Evolutionary conservation across 2,329 filamentous ascomycete genomes (phyloP).

Genomic region (Alternaria gaisen): DNA sequence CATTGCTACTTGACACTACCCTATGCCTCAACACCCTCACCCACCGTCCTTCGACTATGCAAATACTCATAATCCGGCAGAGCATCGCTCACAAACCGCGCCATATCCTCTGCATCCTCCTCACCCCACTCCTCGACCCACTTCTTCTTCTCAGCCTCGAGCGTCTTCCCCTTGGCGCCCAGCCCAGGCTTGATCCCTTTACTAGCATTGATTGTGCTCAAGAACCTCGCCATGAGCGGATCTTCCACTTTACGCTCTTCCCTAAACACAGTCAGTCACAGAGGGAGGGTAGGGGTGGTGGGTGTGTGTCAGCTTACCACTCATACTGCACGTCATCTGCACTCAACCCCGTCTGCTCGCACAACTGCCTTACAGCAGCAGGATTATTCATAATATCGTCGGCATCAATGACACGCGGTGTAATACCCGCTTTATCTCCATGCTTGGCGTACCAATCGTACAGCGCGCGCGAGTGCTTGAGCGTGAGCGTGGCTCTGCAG

Average conservation of each 20-base stretch:
- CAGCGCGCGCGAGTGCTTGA: slow-evolving; percentile 7
- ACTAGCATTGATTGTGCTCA: slow-evolving; percentile 15
- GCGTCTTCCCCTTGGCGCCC: slow-evolving; percentile 7
- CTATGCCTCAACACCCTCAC: not conserved
- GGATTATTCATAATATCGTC: slow-evolving; percentile 27
- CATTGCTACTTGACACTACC: no score
- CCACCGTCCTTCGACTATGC: not conserved
- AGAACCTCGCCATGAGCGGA: slow-evolving; percentile 11
- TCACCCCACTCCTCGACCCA: slow-evolving; percentile 23
- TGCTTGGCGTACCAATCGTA: slow-evolving; percentile 25
- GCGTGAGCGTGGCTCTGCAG: not conserved
- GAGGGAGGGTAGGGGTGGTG: no score
- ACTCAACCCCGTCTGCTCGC: slow-evolving; percentile 16
- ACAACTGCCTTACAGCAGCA: slow-evolving; percentile 18
- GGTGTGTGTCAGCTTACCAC: slow-evolving; percentile 3
- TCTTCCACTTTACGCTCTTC: slow-evolving; percentile 11
- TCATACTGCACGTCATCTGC: slow-evolving; percentile 23
- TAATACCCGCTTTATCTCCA: not conserved
- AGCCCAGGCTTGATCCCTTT: slow-evolving; percentile 21
- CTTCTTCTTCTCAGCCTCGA: slow-evolving; percentile 21
- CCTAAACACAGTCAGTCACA: not conserved
- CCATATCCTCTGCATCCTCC: slow-evolving; percentile 13
- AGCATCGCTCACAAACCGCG: slow-evolving; percentile 12
- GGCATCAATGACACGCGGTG: slow-evolving; percentile 24
- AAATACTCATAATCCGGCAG: slow-evolving; percentile 28